Percentiles rank a stretch among this genome's conserved stretches.
These are phyloP conservation scores for Psilocybe sp. DNA, from an alignment of 768 basidiomycete species.

Conservation along the genomic window DNA sequence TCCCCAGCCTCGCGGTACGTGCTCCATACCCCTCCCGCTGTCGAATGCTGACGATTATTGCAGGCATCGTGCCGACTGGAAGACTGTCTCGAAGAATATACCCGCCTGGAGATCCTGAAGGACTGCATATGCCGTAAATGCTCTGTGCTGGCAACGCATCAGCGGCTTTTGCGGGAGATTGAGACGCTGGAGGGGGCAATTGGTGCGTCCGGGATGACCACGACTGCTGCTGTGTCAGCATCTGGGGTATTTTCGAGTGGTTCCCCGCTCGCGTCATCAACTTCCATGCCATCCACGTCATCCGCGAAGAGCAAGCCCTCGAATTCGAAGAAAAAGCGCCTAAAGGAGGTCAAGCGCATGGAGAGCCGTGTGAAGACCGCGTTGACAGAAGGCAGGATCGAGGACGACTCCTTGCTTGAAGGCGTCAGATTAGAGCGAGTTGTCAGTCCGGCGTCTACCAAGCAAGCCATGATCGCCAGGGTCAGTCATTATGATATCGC, in stretches of 20 bases:
- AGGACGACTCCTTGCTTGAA: slow-evolving; percentile 66
- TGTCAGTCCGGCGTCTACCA: slow-evolving; percentile 71
- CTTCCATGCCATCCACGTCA: slow-evolving; percentile 12
- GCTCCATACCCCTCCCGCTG: background rate
- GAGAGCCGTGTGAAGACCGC: slow-evolving; percentile 58
- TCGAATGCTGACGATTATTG: slow-evolving; percentile 4
- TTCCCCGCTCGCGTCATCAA: slow-evolving; percentile 8
- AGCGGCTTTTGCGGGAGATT: slow-evolving; percentile 59
- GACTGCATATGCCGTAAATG: slow-evolving; percentile 94
- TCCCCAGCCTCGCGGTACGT: slow-evolving; percentile 65
- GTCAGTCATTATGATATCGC: slow-evolving; percentile 40
- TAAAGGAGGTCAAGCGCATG: slow-evolving; percentile 68
- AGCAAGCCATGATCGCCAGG: slow-evolving; percentile 90
- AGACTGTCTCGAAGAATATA: slow-evolving; percentile 86
- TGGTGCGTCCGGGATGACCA: slow-evolving; percentile 12
- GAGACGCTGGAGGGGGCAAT: slow-evolving; percentile 50
- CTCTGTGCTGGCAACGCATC: slow-evolving; percentile 76
- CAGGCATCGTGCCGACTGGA: slow-evolving; percentile 70
- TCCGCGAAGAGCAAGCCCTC: slow-evolving; percentile 43
- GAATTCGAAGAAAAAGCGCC: slow-evolving; percentile 70
- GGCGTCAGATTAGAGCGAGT: slow-evolving; percentile 81
- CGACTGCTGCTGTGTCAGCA: slow-evolving; percentile 1
- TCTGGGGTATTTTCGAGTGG: background rate
- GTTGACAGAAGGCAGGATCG: slow-evolving; percentile 72
- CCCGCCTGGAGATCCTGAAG: slow-evolving; percentile 80